Evolutionary conservation across 352 stramenopile genomes (phyloP).

Genomic region (Phytophthora pluvialis): DNA sequence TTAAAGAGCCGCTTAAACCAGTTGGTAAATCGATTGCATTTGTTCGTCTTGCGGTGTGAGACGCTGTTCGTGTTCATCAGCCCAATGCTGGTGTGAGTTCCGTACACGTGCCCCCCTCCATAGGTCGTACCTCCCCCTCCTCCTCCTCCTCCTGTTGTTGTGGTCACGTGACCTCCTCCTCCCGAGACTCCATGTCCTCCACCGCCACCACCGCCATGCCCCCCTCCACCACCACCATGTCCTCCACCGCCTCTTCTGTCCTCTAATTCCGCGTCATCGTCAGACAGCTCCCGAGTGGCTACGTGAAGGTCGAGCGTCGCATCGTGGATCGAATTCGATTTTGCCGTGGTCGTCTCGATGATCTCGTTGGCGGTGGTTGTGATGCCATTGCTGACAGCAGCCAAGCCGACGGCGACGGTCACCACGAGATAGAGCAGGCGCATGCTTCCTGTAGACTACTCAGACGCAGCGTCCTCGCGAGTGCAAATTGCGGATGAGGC

Average conservation of each 20-base stretch:
- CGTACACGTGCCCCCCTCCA: background rate
- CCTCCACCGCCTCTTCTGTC: background rate
- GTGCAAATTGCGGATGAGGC: slow-evolving; percentile 1
- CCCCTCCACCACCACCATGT: background rate
- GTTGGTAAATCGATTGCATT: slow-evolving; percentile 19
- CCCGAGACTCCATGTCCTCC: background rate
- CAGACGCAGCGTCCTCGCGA: background rate
- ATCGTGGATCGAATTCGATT: background rate
- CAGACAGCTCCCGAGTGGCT: too few species aligned
- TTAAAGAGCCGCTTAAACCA: slow-evolving; percentile 12
- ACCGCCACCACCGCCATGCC: background rate
- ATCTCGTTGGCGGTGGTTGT: background rate
- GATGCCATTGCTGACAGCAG: background rate
- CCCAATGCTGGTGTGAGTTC: too few species aligned
- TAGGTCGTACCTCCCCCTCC: too few species aligned
- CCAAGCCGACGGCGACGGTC: background rate
- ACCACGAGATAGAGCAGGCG: slow-evolving; percentile 6
- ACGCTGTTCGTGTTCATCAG: background rate
- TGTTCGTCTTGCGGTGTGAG: slow-evolving; percentile 3
- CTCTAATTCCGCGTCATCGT: too few species aligned
- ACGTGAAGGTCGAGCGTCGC: background rate
- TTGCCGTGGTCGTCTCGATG: background rate
- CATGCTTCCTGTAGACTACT: background rate
- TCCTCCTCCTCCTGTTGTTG: background rate
- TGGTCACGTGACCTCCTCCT: background rate